Percentiles rank a stretch among this genome's conserved stretches.
phyloP scores from a whole-genome alignment of 352 stramenopile genomes.

The Albugo laibachii region DNA sequence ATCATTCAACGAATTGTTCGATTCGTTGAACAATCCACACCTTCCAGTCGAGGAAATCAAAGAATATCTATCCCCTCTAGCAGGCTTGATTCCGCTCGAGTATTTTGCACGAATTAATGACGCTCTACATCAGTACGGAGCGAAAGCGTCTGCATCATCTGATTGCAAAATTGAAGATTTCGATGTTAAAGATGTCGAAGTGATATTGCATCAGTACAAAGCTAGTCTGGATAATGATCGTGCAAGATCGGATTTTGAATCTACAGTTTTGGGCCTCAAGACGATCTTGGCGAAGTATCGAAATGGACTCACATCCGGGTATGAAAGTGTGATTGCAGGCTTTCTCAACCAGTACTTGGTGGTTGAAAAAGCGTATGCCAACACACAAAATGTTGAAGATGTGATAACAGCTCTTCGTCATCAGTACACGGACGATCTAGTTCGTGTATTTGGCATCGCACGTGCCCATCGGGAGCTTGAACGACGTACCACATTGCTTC shows the following conservation, averaged over 20 bases:
- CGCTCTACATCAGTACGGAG: conserved; percentile 36
- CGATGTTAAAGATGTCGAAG: conserved; percentile 25
- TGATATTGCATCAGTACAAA: conserved; percentile 49
- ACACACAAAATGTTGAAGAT: conserved; percentile 65
- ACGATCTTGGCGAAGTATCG: conserved; percentile 62
- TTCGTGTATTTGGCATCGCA: conserved; percentile 74
- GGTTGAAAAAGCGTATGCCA: conserved; percentile 55
- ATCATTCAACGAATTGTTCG: conserved; percentile 78
- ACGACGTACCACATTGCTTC: conserved; percentile 64
- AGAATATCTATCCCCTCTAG: conserved; percentile 91
- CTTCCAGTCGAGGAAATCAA: conserved; percentile 89
- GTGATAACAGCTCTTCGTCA: conserved; percentile 75
- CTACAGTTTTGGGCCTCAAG: conserved; percentile 39
- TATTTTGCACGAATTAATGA: conserved; percentile 83
- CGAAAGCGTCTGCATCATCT: conserved; percentile 10
- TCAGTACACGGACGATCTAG: conserved; percentile 75
- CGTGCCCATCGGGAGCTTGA: conserved; percentile 83
- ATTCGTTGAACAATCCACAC: conserved; percentile 37
- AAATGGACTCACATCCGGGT: conserved; percentile 38
- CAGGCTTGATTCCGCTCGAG: conserved; percentile 86
- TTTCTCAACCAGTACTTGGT: conserved; percentile 68
- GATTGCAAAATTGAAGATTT: conserved; percentile 14
- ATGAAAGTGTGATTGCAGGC: conserved; percentile 39
- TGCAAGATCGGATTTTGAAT: conserved; percentile 49
- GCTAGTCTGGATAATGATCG: conserved; percentile 24